phyloP scores from a whole-genome alignment of 768 basidiomycete genomes.

The Russula emetica region DNA sequence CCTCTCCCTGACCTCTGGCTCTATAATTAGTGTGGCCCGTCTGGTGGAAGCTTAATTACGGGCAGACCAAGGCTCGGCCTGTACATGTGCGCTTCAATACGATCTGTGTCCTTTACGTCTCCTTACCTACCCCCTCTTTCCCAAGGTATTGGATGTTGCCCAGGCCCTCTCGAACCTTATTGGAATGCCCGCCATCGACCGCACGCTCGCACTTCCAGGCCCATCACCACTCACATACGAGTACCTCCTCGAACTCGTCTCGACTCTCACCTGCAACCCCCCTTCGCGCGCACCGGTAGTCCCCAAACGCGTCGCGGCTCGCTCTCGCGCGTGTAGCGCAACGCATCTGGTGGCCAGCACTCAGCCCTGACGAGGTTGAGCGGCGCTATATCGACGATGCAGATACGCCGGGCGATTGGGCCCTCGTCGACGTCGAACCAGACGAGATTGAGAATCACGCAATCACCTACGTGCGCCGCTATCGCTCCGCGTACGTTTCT shows the following conservation, averaged over 20 bases:
- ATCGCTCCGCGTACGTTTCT: conserved; percentile 75
- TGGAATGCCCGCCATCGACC: conserved; percentile 53
- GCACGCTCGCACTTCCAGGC: conserved; percentile 80
- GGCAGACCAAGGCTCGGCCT: conserved; percentile 80
- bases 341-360: conserved; percentile 83
- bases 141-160: conserved; percentile 90
- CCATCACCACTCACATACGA: conserved; percentile 82
- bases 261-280: conserved; percentile 72
- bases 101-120: conserved; percentile 13
- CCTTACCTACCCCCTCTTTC: neutral
- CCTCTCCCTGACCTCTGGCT: conserved; percentile 19
- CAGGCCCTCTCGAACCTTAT: conserved; percentile 82
- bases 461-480: conserved; percentile 84
- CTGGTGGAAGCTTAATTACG: conserved; percentile 91
- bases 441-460: conserved; percentile 85
- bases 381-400: conserved; percentile 84
- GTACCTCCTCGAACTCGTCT: conserved; percentile 73
- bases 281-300: conserved; percentile 68
- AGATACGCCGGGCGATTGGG: conserved; percentile 75
- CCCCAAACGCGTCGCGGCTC: conserved; percentile 65
- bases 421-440: conserved; percentile 72
- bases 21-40: conserved; percentile 71
- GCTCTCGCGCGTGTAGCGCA: conserved; percentile 62
- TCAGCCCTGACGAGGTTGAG: conserved; percentile 87
- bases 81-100: conserved; percentile 66